Evolutionary conservation across 768 basidiomycete species (phyloP).

Genomic region (Mycena latifolia): DNA sequence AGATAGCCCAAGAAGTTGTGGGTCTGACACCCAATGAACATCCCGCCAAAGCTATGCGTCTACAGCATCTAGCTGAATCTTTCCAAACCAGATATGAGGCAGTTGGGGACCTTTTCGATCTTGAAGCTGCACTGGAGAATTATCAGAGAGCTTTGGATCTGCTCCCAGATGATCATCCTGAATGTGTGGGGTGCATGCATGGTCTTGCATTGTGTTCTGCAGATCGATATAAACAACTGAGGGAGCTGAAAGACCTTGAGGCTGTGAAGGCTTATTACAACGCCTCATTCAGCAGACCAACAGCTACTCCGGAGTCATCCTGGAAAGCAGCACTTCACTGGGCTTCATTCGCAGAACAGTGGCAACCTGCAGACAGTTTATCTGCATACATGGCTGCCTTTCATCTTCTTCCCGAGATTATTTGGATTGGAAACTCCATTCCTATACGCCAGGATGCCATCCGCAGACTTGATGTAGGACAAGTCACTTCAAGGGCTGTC

Average conservation of each 20-base stretch:
- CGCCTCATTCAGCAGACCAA: not conserved
- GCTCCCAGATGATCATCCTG: not conserved
- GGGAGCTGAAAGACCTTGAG: not conserved
- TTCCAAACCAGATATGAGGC: too few relatives aligned
- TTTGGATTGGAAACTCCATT: constrained; percentile 1
- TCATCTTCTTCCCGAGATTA: too few relatives aligned
- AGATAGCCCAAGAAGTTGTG: too few relatives aligned
- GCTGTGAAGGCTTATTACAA: not conserved
- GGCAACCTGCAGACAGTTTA: not conserved
- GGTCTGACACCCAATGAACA: too few relatives aligned
- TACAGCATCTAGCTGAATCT: too few relatives aligned
- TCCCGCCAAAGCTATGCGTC: too few relatives aligned
- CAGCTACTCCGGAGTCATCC: not conserved
- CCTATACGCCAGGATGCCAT: constrained; percentile 1
- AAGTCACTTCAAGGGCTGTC: not conserved
- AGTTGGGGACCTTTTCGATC: not conserved
- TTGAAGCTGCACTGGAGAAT: not conserved
- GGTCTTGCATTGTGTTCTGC: not conserved
- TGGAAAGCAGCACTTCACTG: constrained; percentile 1
- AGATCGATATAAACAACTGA: not conserved
- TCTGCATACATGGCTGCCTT: not conserved
- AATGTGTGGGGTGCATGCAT: not conserved
- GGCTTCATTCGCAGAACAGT: constrained; percentile 2
- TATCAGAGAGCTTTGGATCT: not conserved
- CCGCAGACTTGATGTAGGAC: not conserved